A percentile compares a stretch with the other conserved stretches of the same genome.
These are phyloP conservation scores for Penicillium flavigenum DNA, from an alignment of 495 filamentous ascomycete species.

Conservation along the genomic window DNA sequence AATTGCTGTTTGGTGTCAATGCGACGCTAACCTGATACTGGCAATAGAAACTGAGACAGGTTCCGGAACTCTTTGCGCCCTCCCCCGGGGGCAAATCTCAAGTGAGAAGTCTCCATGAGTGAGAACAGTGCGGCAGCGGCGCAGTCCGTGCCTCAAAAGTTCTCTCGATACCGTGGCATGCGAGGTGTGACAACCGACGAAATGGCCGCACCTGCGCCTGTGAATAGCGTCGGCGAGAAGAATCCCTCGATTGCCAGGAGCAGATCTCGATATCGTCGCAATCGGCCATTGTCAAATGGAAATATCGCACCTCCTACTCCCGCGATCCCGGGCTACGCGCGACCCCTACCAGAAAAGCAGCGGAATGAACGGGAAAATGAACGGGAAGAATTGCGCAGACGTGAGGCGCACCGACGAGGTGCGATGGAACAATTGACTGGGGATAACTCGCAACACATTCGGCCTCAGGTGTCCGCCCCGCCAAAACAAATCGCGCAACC, in stretches of 20 bases:
- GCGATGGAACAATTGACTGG: slow-evolving; percentile 42
- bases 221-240: slow-evolving; percentile 10
- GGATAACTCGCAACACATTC: slow-evolving; percentile 16
- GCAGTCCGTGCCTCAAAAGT: slow-evolving; percentile 28
- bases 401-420: slow-evolving; percentile 39
- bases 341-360: neutral
- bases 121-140: slow-evolving; percentile 1
- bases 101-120: neutral
- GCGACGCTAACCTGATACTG: slow-evolving; percentile 4
- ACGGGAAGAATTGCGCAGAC: slow-evolving; percentile 42
- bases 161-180: slow-evolving; percentile 41
- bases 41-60: neutral
- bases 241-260: slow-evolving; percentile 50
- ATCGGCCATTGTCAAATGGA: slow-evolving; percentile 28
- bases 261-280: slow-evolving; percentile 60
- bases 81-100: neutral
- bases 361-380: slow-evolving; percentile 8
- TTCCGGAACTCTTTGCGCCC: slow-evolving; percentile 4
- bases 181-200: slow-evolving; percentile 4
- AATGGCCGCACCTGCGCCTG: slow-evolving; percentile 3
- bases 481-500: neutral
- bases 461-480: slow-evolving; percentile 12
- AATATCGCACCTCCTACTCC: slow-evolving; percentile 24
- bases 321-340: slow-evolving; percentile 30
- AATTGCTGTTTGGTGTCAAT: neutral